Evolutionary conservation across 768 basidiomycete genomes (phyloP), one percentile per base, ranked within the genome.

Genomic region (Fistulinella prunicolor): DNA sequence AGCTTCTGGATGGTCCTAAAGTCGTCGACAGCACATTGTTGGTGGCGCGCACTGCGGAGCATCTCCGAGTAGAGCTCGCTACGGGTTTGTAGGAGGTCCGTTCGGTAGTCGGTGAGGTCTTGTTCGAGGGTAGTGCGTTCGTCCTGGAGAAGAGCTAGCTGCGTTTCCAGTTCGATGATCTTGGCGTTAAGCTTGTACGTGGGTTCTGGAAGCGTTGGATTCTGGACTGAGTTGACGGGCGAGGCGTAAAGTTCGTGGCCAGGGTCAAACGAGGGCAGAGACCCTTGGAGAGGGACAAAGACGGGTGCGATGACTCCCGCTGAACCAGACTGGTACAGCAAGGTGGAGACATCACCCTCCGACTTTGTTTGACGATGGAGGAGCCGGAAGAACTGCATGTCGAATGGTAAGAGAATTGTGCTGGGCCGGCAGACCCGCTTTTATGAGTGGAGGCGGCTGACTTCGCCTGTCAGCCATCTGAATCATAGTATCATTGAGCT

Each of bases 341-440:
- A 51, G 17, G 47, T 52, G 21, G 61, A 58, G 43, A 75, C 69
- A 19, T 72, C 70, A 29, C 70, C 54, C 24, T 74, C 76, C 17
- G 78, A 79, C 59, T 70, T 75, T 45, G 75, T 67, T 49, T 69
- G 72, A 56, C 76, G 74, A 53, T 79, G 73, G 21, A 76, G 72
- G 22, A 77, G 64, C 52, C 65, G 66, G 68, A 77, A 76, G 56
- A 77, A 74, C 6, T 69, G 72, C 77, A 78, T 79, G 49, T 42
- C 46, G 41, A 42, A 22, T 19, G 23, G 16, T 9, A 19, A 22
- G 6, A 32, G 40, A 30, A 21, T 14, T 7, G 5, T 21, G 32
- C 7, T 9, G 2, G 19, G 24, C 6, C 13, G 4, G 13, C 26
- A 29, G 40, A 46, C 44, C 35, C 49, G 29, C 24, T 48, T 61